phyloP scores from a whole-genome alignment of 2,329 filamentous ascomycete species.

The Aureobasidium sp. region DNA sequence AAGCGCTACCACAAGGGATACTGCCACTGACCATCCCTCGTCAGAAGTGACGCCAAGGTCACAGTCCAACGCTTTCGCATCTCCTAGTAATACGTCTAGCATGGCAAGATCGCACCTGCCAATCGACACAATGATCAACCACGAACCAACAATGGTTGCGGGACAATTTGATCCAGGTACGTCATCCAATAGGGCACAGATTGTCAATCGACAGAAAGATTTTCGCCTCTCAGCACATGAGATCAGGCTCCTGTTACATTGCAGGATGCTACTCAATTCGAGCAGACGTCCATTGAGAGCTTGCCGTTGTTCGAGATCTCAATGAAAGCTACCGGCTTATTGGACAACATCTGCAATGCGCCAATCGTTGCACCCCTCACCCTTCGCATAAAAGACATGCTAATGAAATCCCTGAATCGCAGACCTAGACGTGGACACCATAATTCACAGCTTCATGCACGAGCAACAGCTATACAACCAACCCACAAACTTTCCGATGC shows the following conservation, averaged over 20 bases:
- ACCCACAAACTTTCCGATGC: background rate
- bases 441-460: constrained; percentile 37
- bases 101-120: background rate
- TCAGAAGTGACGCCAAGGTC: background rate
- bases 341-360: too few species aligned
- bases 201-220: too few species aligned
- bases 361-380: too few species aligned
- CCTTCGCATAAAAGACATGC: too few species aligned
- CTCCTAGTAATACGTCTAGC: background rate
- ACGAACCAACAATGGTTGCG: constrained; percentile 19
- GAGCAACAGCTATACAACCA: constrained; percentile 22
- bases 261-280: too few species aligned
- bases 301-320: too few species aligned
- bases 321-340: too few species aligned
- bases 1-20: background rate
- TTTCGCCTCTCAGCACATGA: too few species aligned
- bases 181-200: too few species aligned
- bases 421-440: constrained; percentile 37
- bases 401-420: too few species aligned
- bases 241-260: too few species aligned
- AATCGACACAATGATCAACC: background rate
- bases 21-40: background rate
- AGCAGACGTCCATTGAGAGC: too few species aligned
- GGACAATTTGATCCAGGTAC: constrained; percentile 23
- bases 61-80: background rate